Conservation (phyloP, 2,329 filamentous ascomycete genomes). For the Emericellopsis cladophorae region DNA sequence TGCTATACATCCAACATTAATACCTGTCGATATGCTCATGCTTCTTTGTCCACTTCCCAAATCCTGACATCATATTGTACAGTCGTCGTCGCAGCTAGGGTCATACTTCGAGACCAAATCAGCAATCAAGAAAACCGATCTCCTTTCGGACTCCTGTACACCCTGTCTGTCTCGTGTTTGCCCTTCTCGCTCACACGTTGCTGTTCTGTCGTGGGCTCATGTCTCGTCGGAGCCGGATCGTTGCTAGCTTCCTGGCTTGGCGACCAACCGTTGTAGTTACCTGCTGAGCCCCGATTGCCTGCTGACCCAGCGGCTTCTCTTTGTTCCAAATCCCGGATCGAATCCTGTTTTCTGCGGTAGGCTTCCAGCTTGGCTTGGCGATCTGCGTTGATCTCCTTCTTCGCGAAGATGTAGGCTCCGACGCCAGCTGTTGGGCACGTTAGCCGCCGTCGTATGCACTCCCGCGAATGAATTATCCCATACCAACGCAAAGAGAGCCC, state of each 20-base stretch:
- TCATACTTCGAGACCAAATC: not conserved
- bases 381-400: conserved; percentile 86
- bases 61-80: not conserved
- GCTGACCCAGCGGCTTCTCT: conserved; percentile 15
- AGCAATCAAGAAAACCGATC: conserved; percentile 59
- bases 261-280: conserved; percentile 43
- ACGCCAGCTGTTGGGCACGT: conserved; percentile 52
- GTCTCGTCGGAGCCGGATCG: conserved; percentile 78
- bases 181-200: conserved; percentile 63
- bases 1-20: no score
- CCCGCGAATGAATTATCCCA: conserved; percentile 11
- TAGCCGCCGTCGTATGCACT: no score
- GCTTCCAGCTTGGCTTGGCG: conserved; percentile 60
- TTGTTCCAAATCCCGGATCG: conserved; percentile 42
- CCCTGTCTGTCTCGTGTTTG: conserved; percentile 73
- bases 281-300: conserved; percentile 36
- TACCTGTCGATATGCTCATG: no score
- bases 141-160: conserved; percentile 69
- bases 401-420: conserved; percentile 91
- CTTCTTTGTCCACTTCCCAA: no score
- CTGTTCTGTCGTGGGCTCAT: conserved; percentile 60
- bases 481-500: conserved; percentile 79
- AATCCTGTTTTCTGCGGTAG: conserved; percentile 49
- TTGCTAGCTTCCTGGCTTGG: conserved; percentile 61
- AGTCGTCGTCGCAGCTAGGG: not conserved